Evolutionary conservation across 2,329 filamentous ascomycete species (phyloP), one percentile per base, ranked within the genome.

Genomic region (Fusarium illudens): DNA sequence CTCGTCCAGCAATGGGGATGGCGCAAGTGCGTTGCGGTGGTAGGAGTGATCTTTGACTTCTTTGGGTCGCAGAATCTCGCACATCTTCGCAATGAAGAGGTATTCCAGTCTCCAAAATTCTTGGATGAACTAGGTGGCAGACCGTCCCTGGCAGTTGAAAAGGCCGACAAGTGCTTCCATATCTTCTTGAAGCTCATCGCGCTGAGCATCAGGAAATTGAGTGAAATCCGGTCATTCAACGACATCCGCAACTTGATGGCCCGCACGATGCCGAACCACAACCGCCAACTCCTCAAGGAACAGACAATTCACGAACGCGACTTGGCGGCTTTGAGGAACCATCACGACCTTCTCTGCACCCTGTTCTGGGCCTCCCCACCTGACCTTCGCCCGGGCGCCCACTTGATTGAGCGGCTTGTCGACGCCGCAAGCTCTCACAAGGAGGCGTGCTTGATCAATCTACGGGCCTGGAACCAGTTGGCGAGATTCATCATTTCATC

Each of bases 1-100:
- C 81, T 91, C 10, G 85, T 90, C 48, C 80, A 84, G 60, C 84
- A 88, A 75, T 92, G 89, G 89, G 87, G 87, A 4, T 91, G 89
- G 89, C 81, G 81, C 34, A 86, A 81, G 63, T 87, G 84, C 68
- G 85, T 84, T 48, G 79, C 82, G 11, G 82, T 90, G 13, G 79
- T 90, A 30, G 87, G 88, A 2, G 80, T 84, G 2, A 84, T 91
- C 3, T 91, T 91, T 65, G 89, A 91, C 75, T 91, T 90, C 72
- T 91, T 91, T 68, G 88, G 87, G 10, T 84, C 84, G 2, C 86
- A 88, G 65, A 83, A 86, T 46, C 81, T 91, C 11, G 83, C 84
- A 3, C 86, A 91, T 74, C 74, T 92, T 39, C 84, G 87, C 34
- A 90, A 91, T 61, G 89, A 91, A 73, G 86, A 89, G 71, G 86